Evolutionary conservation across 106 monocot species (phyloP), one percentile per base, ranked within the genome.

Genomic region (Allium cepa): DNA sequence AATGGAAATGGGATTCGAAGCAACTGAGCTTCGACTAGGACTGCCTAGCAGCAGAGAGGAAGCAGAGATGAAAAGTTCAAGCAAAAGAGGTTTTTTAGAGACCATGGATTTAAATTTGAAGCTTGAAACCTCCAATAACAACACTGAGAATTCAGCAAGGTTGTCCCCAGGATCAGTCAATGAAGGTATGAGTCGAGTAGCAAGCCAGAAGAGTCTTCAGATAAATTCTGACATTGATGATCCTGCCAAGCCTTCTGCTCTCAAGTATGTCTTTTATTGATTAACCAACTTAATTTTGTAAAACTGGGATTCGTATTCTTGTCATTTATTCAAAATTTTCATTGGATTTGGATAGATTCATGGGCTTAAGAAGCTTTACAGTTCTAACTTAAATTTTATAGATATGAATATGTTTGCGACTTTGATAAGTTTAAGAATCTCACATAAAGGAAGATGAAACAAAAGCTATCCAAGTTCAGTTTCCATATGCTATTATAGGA

Each of bases 21-120:
- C 74, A 71, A 91, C 91, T 10, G 91, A 91, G 87, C 91, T 91
- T 55, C 78, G 91, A 22, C 79, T 91, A 17, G 91, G 91, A n/a
- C 59, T 91, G 26, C 91, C 91, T 2, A 81, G 88, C 0, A 56
- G 68, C 7, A 45, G 56, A 3, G 51, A 22, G 14, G 56, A 15
- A 3, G 77, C 53, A 5, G 51, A 26, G 8, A 16, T 1, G 56
- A 85, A 81, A 70, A 79, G 57, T 68, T 73, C 79, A 13, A 76
- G 72, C 14, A 86, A 90, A 72, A 79, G 90, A 15, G 86, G 72
- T 16, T 90, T 81, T 68, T 56, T 62, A 51, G 83, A 81, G 76
- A 90, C 80, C 27, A 77, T 90, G 11, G 83, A 86, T 56, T 59
- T 90, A 67, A 86, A 86, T 78, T 86, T 86, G 7, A 78, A 78